Evolutionary conservation across 2,329 filamentous ascomycete genomes (phyloP).

Genomic region (Beauveria sp.): DNA sequence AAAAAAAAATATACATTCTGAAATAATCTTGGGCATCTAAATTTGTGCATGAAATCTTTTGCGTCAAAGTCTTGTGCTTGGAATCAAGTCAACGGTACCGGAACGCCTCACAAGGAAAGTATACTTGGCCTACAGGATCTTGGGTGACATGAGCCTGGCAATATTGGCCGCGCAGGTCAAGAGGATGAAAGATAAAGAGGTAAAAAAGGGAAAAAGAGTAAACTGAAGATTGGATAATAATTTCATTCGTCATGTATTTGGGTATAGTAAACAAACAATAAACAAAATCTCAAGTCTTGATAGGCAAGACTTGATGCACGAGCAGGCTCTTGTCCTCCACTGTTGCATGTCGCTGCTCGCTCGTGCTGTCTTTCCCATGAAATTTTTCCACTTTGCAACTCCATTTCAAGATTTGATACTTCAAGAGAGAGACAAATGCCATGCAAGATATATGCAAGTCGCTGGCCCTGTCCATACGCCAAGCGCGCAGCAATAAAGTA

Average conservation of each 20-base stretch:
- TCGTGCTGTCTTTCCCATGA: not conserved
- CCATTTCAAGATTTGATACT: not conserved
- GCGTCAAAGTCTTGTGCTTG: not conserved
- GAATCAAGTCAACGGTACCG: too few species aligned
- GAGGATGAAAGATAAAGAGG: too few species aligned
- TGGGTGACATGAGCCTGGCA: too few species aligned
- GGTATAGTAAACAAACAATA: slow-evolving; percentile 10
- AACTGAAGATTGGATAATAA: not conserved
- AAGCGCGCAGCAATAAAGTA: not conserved
- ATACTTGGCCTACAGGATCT: too few species aligned
- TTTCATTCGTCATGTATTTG: slow-evolving; percentile 10
- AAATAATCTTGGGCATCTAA: not conserved
- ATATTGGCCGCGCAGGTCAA: too few species aligned
- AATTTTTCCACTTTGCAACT: not conserved
- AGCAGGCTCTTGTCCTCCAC: not conserved
- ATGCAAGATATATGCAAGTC: not conserved
- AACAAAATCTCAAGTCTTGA: not conserved
- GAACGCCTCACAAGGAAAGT: too few species aligned
- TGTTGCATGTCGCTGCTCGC: not conserved
- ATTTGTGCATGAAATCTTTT: not conserved
- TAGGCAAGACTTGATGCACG: not conserved
- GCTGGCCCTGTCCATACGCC: not conserved
- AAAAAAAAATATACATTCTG: not conserved
- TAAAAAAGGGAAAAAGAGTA: too few species aligned
- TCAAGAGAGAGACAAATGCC: not conserved